phyloP scores from a whole-genome alignment of 768 basidiomycete species.

The Kwoniella botswanensis region DNA sequence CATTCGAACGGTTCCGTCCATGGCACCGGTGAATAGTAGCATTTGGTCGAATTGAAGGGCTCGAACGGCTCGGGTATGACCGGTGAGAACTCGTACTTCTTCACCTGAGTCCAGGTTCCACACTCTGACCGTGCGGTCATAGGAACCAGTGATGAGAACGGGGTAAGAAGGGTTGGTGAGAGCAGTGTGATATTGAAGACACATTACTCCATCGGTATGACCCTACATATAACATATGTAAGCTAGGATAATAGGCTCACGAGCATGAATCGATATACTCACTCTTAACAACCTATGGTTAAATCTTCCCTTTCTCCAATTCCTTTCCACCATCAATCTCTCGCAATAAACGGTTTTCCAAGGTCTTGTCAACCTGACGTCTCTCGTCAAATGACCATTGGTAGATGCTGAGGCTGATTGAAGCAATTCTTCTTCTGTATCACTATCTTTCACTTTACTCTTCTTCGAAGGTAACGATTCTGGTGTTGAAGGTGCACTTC shows the following conservation, averaged over 20 bases:
- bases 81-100: constrained; percentile 79
- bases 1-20: constrained; percentile 93
- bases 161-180: constrained; percentile 73
- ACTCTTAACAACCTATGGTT: constrained; percentile 76
- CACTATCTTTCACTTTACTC: constrained; percentile 38
- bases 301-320: constrained; percentile 94
- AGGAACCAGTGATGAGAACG: constrained; percentile 95
- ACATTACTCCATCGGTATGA: constrained; percentile 96
- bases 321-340: constrained; percentile 91
- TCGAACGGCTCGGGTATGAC: constrained; percentile 89
- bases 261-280: constrained; percentile 14
- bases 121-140: constrained; percentile 89
- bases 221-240: constrained; percentile 60
- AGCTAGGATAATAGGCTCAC: not conserved
- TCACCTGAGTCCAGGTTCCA: constrained; percentile 96
- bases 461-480: constrained; percentile 26
- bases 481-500: constrained; percentile 19
- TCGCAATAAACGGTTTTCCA: constrained; percentile 99
- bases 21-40: constrained; percentile 92
- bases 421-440: constrained; percentile 35
- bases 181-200: constrained; percentile 81
- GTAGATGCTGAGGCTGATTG: not conserved
- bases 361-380: constrained; percentile 68
- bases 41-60: constrained; percentile 94
- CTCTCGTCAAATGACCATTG: constrained; percentile 32